A percentile compares a stretch with the other conserved stretches of the same genome.
Conservation (phyloP, 2,329 filamentous ascomycete genomes). For the Chlorencoelia australis region DNA sequence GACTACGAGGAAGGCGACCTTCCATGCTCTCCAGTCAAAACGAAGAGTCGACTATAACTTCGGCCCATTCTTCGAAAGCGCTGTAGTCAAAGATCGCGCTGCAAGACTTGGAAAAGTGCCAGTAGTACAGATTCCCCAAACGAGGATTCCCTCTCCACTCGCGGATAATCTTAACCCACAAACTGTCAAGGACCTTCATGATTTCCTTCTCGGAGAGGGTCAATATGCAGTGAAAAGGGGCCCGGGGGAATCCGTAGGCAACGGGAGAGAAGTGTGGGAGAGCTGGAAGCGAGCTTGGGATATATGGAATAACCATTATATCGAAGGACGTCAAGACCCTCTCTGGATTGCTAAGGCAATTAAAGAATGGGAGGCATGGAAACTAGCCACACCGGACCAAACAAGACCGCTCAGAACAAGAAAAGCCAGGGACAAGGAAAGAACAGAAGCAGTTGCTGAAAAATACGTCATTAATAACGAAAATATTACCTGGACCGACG, state of each 20-base stretch:
- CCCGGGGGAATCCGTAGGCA: too few species aligned
- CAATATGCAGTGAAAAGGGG: too few species aligned
- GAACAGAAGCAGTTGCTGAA: neutral
- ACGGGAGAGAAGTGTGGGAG: conserved; percentile 19
- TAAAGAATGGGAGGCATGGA: conserved; percentile 10
- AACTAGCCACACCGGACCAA: too few species aligned
- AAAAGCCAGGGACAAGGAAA: too few species aligned
- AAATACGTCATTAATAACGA: too few species aligned
- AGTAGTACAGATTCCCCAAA: conserved; percentile 15
- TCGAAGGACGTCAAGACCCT: conserved; percentile 18
- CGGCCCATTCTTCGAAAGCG: conserved; percentile 12
- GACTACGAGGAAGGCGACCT: too few species aligned
- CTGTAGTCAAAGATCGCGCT: too few species aligned
- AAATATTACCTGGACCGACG: too few species aligned
- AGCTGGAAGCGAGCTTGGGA: conserved; percentile 25
- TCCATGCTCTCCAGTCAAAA: too few species aligned
- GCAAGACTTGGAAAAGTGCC: too few species aligned
- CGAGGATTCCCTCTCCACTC: conserved; percentile 13
- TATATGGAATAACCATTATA: conserved; percentile 25
- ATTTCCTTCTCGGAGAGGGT: neutral
- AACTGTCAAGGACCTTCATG: conserved; percentile 7
- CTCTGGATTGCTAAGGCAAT: conserved; percentile 14
- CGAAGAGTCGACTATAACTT: too few species aligned
- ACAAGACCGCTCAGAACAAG: too few species aligned
- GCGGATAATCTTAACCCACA: conserved; percentile 14